Percentiles rank a stretch among this genome's conserved stretches.
Evolutionary conservation across 768 basidiomycete genomes (phyloP).

Genomic region (Russula ochroleuca): DNA sequence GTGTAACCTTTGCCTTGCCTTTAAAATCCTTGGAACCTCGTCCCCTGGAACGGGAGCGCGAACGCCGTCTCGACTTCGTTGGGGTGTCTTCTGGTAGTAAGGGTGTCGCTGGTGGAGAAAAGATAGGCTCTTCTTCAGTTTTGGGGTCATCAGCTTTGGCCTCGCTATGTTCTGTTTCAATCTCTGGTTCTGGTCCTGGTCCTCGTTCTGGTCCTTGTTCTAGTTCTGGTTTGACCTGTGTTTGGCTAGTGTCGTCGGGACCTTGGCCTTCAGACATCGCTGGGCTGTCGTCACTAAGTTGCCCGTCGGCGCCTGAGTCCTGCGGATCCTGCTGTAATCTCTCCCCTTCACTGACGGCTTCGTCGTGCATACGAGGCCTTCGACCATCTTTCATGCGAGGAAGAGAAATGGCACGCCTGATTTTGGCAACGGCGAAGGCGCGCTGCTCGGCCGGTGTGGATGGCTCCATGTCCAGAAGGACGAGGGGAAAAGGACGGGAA

Average conservation of each 20-base stretch:
- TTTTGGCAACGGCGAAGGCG: slow-evolving; percentile 81
- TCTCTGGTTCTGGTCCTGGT: slow-evolving; percentile 14
- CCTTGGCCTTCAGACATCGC: slow-evolving; percentile 18
- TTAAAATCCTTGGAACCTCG: slow-evolving; percentile 70
- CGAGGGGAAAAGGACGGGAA: slow-evolving; percentile 3
- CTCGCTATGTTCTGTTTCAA: slow-evolving; percentile 19
- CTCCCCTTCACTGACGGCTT: slow-evolving; percentile 80
- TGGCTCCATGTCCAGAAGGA: slow-evolving; percentile 35
- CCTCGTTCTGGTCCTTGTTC: slow-evolving; percentile 9
- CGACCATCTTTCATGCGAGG: slow-evolving; percentile 90
- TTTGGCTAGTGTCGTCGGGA: slow-evolving; percentile 1
- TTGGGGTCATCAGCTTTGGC: slow-evolving; percentile 27
- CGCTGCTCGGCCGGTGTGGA: slow-evolving; percentile 67
- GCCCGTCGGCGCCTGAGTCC: slow-evolving; percentile 27
- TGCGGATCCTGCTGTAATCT: slow-evolving; percentile 40
- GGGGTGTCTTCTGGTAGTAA: slow-evolving; percentile 30
- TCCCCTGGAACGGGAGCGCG: slow-evolving; percentile 60
- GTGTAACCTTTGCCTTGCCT: slow-evolving; percentile 36
- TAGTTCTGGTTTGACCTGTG: slow-evolving; percentile 9
- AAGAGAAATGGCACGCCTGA: slow-evolving; percentile 87
- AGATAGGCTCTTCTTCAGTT: slow-evolving; percentile 28
- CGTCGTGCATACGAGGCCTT: slow-evolving; percentile 80
- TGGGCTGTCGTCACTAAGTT: slow-evolving; percentile 16
- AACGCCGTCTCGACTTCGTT: slow-evolving; percentile 55
- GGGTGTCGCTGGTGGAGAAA: slow-evolving; percentile 27